Evolutionary conservation across 305 asterid genomes (phyloP), one percentile per base, ranked within the genome.

Genomic region (Fraxinus albicans): DNA sequence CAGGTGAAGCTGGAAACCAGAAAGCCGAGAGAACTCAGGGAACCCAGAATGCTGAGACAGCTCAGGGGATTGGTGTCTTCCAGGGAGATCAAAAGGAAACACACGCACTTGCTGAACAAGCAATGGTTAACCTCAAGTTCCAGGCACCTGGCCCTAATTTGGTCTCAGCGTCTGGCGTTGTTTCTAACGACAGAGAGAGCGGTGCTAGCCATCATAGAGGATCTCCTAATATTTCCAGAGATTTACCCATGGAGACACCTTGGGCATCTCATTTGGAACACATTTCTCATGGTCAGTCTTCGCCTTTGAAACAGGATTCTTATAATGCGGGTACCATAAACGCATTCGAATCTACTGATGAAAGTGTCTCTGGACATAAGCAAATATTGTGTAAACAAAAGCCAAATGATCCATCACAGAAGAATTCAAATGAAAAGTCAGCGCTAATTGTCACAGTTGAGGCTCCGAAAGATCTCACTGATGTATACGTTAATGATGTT

Each of bases 351-450:
- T 78, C 81, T 60, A 89, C 83, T 84, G 98, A 95, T 63, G 91
- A 88, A 79, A 86, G 88, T 79, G 67, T 72, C 79, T 78, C 92
- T 76, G 89, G 86, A 80, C 87, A 87, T 75, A 92, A 89, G 91
- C 89, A 85, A 69, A 74, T 86, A 21, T 84, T 90, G 80, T 86
- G 89, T 83, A 92, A 89, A 87, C 98, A 88, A 86, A 95, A 85
- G 91, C 91, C 88, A 83, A 93, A 80, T 85, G 84, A 53, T 83
- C 77, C 82, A 44, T 67, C 53, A 77, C 90, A 63, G 81, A 94
- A 84, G 86, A 83, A 88, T 72, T 69, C 34, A 63, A 83, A 82
- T 75, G 96, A 88, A 77, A 90, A 90, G 77, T 75, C 91, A 21
- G 83, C 75, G 50, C 50, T 88, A 25, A 74, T 42, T 81, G 65